Conservation (phyloP, 2,329 filamentous ascomycete genomes). For the Pezicula neosporulosa region DNA sequence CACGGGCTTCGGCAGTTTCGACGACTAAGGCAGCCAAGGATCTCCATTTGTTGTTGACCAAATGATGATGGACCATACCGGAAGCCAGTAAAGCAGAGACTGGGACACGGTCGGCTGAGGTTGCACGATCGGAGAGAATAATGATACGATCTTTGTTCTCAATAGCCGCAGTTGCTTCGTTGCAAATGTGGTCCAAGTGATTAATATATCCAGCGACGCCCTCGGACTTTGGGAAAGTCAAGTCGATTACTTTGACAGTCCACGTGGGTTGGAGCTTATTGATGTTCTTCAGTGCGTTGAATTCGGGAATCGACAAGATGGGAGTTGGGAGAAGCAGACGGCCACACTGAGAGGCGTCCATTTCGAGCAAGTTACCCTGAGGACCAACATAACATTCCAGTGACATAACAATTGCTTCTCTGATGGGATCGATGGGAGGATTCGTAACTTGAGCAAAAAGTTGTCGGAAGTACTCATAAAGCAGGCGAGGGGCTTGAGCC, state of each 20-base stretch:
- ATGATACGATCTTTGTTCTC: constrained; percentile 81
- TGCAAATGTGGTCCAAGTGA: constrained; percentile 84
- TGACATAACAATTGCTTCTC: constrained; percentile 98
- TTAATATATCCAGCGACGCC: constrained; percentile 82
- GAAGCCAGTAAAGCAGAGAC: constrained; percentile 86
- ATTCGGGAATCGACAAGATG: constrained; percentile 84
- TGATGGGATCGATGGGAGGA: constrained; percentile 93
- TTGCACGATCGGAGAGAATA: constrained; percentile 84
- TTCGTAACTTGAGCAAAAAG: constrained; percentile 98
- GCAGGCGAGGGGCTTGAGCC: constrained; percentile 80
- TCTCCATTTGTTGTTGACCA: constrained; percentile 94
- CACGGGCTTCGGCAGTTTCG: constrained; percentile 92
- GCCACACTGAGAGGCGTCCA: constrained; percentile 85
- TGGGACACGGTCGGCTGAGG: constrained; percentile 75
- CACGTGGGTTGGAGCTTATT: constrained; percentile 69
- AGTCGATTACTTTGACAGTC: constrained; percentile 86
- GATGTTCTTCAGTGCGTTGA: constrained; percentile 83
- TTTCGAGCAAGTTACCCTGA: constrained; percentile 91
- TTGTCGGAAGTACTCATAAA: constrained; percentile 97
- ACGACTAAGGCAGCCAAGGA: constrained; percentile 83
- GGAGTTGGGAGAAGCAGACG: constrained; percentile 84
- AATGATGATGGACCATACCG: constrained; percentile 91
- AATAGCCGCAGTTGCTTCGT: constrained; percentile 79
- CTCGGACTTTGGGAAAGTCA: constrained; percentile 86
- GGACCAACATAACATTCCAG: constrained; percentile 94